A percentile compares a stretch with the other conserved stretches of the same genome.
These are phyloP conservation scores for Plasmodium billcollinsi DNA, from an alignment of 169 alveolate genomes.

Conservation along the genomic window DNA sequence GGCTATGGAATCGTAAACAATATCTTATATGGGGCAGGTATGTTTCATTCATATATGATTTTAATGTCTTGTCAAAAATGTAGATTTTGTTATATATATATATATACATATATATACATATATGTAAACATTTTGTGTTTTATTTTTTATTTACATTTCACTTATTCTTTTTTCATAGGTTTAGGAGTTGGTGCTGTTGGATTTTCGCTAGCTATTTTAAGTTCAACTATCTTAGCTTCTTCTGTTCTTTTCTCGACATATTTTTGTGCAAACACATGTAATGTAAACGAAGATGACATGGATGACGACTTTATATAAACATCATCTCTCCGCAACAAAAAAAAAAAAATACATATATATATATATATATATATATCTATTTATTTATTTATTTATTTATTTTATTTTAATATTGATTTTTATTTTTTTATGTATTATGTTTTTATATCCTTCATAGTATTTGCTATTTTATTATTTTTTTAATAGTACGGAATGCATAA, in stretches of 20 bases:
- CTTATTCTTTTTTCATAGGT: slow-evolving; percentile 3
- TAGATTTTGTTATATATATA: neutral
- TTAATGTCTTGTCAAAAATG: neutral
- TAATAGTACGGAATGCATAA: too few relatives aligned
- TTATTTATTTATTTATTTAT: too few relatives aligned
- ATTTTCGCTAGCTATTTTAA: slow-evolving; percentile 54
- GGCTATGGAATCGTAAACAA: slow-evolving; percentile 45
- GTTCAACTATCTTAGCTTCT: slow-evolving; percentile 72
- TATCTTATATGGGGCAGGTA: slow-evolving; percentile 72
- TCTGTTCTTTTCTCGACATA: slow-evolving; percentile 51
- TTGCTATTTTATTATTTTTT: too few relatives aligned
- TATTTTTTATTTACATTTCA: too few relatives aligned
- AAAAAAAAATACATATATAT: neutral
- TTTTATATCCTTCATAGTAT: too few relatives aligned
- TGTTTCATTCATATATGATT: neutral
- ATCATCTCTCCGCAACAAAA: neutral
- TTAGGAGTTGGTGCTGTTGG: slow-evolving; percentile 76
- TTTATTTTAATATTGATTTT: too few relatives aligned
- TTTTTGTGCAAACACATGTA: slow-evolving; percentile 69
- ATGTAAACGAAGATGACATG: slow-evolving; percentile 38
- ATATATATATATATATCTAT: too few relatives aligned
- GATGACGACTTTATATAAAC: slow-evolving; percentile 13
- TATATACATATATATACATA: neutral
- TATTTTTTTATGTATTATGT: too few relatives aligned
- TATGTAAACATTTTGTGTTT: too few relatives aligned